Evolutionary conservation across 345 rosid genomes (phyloP).

Genomic region (Excoecaria agallocha): DNA sequence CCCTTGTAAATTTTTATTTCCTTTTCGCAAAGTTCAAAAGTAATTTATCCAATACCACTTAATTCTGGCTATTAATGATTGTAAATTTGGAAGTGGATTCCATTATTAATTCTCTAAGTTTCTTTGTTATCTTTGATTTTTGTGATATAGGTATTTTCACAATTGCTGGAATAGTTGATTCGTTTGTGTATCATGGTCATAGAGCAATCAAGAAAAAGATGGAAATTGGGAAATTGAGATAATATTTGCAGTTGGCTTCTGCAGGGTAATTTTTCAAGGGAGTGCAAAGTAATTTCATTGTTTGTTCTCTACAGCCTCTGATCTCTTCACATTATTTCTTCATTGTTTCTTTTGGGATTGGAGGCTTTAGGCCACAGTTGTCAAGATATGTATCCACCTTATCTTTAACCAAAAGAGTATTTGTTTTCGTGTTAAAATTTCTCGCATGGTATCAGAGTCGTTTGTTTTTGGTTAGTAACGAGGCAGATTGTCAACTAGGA

Average conservation of each 20-base stretch:
- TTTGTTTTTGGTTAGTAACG: neutral
- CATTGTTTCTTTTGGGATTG: neutral
- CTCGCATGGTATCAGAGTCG: neutral
- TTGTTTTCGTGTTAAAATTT: neutral
- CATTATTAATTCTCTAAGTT: too few species aligned
- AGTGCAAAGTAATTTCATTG: neutral
- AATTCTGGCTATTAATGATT: neutral
- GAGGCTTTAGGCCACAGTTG: neutral
- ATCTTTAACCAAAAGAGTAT: neutral
- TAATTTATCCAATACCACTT: neutral
- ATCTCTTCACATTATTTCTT: neutral
- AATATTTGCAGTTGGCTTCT: neutral
- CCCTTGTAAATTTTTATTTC: neutral
- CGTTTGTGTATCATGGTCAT: constrained; percentile 30
- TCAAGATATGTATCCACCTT: neutral
- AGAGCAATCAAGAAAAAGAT: constrained; percentile 29
- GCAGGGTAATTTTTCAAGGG: neutral
- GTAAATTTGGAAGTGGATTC: neutral
- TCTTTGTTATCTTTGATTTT: neutral
- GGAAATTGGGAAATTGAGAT: constrained; percentile 25
- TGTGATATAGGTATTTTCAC: constrained; percentile 26
- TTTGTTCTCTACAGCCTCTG: neutral
- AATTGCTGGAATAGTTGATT: constrained; percentile 29
- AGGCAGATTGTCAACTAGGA: neutral
- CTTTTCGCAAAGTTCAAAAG: neutral